A percentile compares a stretch with the other conserved stretches of the same genome.
phyloP scores from a whole-genome alignment of 2,329 filamentous ascomycete species.

The Didymella keratinophila region DNA sequence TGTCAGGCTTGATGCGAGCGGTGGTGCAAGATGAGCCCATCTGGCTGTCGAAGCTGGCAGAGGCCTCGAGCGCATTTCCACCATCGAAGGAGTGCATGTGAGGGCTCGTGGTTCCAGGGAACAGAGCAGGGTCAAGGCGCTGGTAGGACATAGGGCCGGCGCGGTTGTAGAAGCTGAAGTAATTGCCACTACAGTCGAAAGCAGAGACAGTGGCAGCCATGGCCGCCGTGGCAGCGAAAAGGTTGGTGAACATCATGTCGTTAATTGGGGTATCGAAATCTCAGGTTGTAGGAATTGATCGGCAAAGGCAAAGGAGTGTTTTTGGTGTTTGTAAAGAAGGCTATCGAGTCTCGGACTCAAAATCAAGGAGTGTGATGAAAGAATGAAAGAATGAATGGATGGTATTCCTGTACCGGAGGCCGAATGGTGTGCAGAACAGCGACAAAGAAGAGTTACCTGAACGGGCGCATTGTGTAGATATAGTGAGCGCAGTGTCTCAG shows the following conservation, averaged over 20 bases:
- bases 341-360: constrained; percentile 48
- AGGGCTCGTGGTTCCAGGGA: constrained; percentile 42
- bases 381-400: constrained; percentile 37
- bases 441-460: constrained; percentile 15
- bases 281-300: constrained; percentile 16
- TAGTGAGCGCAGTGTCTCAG: constrained; percentile 26
- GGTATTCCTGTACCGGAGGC: constrained; percentile 47
- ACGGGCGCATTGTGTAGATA: constrained; percentile 30
- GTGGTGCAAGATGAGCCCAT: constrained; percentile 47
- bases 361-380: constrained; percentile 33
- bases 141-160: constrained; percentile 47
- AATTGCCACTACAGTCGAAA: constrained; percentile 48
- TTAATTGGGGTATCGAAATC: constrained; percentile 18
- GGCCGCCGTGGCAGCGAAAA: constrained; percentile 39
- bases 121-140: constrained; percentile 47
- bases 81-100: constrained; percentile 52
- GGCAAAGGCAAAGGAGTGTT: constrained; percentile 37
- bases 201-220: constrained; percentile 43
- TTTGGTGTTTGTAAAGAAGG: constrained; percentile 34
- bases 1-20: constrained; percentile 49
- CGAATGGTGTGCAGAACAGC: constrained; percentile 30
- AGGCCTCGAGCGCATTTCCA: constrained; percentile 42
- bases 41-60: constrained; percentile 38
- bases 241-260: constrained; percentile 41
- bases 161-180: constrained; percentile 52